A percentile compares a stretch with the other conserved stretches of the same genome.
phyloP scores from a whole-genome alignment of 139 green algal genomes.

The Klebsormidium nitens region DNA sequence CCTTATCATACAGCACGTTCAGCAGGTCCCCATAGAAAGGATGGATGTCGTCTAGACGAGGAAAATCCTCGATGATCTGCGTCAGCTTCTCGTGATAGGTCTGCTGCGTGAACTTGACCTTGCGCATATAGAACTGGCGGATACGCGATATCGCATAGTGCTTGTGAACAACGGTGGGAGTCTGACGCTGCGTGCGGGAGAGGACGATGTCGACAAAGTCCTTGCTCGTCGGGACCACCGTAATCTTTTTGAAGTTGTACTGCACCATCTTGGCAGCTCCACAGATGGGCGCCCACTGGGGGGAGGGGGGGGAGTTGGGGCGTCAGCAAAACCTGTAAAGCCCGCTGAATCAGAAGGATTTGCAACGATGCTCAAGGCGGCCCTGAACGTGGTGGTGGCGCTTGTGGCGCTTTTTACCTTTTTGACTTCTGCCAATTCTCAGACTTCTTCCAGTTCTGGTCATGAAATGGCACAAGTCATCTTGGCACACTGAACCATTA shows the following conservation, averaged over 20 bases:
- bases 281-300: neutral
- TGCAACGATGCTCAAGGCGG: neutral
- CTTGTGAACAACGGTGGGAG: constrained; percentile 97
- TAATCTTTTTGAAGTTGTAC: constrained; percentile 97
- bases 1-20: constrained; percentile 99
- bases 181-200: constrained; percentile 91
- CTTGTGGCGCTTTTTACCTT: too few relatives aligned
- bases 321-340: neutral
- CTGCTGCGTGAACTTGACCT: constrained; percentile 88
- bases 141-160: constrained; percentile 90
- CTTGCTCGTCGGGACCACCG: constrained; percentile 79
- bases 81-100: constrained; percentile 91
- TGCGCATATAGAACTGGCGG: constrained; percentile 99
- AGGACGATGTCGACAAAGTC: constrained; percentile 98
- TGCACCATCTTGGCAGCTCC: constrained; percentile 54
- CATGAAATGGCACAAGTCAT: too few relatives aligned
- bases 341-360: neutral
- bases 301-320: neutral
- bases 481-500: too few relatives aligned
- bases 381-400: neutral
- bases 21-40: constrained; percentile 97
- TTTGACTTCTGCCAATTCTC: too few relatives aligned
- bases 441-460: too few relatives aligned
- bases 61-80: constrained; percentile 94
- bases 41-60: constrained; percentile 93